phyloP scores from a whole-genome alignment of 2,329 filamentous ascomycete species.

The Conoideocrella luteorostrata region DNA sequence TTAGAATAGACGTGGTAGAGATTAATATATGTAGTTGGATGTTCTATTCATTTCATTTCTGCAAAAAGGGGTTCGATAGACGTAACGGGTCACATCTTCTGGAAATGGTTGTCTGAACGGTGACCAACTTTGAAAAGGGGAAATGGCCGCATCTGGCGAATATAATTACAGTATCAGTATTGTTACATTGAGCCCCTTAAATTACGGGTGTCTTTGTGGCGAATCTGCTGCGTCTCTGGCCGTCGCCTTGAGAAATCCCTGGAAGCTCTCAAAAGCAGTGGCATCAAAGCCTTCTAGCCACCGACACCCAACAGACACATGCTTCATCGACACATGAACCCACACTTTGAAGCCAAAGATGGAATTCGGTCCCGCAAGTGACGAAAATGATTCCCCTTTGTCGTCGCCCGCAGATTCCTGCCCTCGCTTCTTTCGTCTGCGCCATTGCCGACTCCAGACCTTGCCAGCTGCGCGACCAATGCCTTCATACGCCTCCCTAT shows the following conservation, averaged over 20 bases:
- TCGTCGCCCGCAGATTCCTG: slow-evolving; percentile 30
- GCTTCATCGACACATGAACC: slow-evolving; percentile 32
- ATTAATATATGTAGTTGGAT: too few relatives aligned
- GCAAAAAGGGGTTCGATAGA: too few relatives aligned
- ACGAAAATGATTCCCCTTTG: too few relatives aligned
- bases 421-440: slow-evolving; percentile 52
- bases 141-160: too few relatives aligned
- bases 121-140: too few relatives aligned
- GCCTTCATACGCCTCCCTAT: slow-evolving; percentile 45
- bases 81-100: too few relatives aligned
- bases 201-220: background rate
- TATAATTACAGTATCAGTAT: too few relatives aligned
- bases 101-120: too few relatives aligned
- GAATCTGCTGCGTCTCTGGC: slow-evolving; percentile 10
- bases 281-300: slow-evolving; percentile 67
- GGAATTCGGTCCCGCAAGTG: slow-evolving; percentile 25
- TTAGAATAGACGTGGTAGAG: too few relatives aligned
- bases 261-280: slow-evolving; percentile 79
- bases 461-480: slow-evolving; percentile 60
- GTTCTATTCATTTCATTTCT: too few relatives aligned
- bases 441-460: slow-evolving; percentile 72
- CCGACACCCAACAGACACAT: slow-evolving; percentile 47
- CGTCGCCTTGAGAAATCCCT: slow-evolving; percentile 61
- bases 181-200: too few relatives aligned
- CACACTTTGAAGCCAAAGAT: slow-evolving; percentile 53